phyloP scores from a whole-genome alignment of 164 flowering plant species.

The Taxillus chinensis region DNA sequence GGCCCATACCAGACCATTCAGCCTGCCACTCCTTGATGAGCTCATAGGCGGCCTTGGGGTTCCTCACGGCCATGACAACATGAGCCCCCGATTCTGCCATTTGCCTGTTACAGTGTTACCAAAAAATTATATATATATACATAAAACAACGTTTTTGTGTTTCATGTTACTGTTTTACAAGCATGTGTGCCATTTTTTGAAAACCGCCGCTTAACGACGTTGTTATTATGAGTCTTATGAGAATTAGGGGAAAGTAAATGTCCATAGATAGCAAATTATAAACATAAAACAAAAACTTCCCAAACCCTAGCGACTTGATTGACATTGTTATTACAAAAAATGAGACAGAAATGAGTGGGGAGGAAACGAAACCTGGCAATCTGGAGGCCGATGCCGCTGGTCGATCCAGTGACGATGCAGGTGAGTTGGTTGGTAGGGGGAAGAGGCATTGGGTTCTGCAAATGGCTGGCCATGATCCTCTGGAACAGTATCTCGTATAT shows the following conservation, averaged over 20 bases:
- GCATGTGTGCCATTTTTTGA: no score
- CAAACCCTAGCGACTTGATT: not conserved
- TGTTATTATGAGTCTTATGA: no score
- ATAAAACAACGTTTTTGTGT: not conserved
- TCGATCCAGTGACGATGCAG: constrained; percentile 47
- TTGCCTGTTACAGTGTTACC: constrained; percentile 33
- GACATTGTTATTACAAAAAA: not conserved
- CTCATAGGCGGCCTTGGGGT: constrained; percentile 56
- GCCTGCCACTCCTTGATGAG: constrained; percentile 75
- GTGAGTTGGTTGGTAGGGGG: constrained; percentile 37
- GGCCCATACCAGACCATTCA: constrained; percentile 62
- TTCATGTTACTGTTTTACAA: no score
- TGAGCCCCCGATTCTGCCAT: constrained; percentile 90
- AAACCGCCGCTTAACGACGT: no score
- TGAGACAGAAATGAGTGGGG: not conserved
- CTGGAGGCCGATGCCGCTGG: constrained; percentile 55
- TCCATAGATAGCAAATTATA: not conserved
- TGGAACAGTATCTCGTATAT: constrained; percentile 39
- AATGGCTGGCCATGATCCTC: constrained; percentile 39
- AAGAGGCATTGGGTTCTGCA: constrained; percentile 38
- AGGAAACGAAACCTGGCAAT: constrained; percentile 26
- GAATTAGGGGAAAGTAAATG: no score
- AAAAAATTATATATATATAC: not conserved
- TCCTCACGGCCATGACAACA: constrained; percentile 93
- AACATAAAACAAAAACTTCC: not conserved